A percentile compares a stretch with the other conserved stretches of the same genome.
Evolutionary conservation across 2,329 filamentous ascomycete genomes (phyloP).

Genomic region (Fusarium illudens): DNA sequence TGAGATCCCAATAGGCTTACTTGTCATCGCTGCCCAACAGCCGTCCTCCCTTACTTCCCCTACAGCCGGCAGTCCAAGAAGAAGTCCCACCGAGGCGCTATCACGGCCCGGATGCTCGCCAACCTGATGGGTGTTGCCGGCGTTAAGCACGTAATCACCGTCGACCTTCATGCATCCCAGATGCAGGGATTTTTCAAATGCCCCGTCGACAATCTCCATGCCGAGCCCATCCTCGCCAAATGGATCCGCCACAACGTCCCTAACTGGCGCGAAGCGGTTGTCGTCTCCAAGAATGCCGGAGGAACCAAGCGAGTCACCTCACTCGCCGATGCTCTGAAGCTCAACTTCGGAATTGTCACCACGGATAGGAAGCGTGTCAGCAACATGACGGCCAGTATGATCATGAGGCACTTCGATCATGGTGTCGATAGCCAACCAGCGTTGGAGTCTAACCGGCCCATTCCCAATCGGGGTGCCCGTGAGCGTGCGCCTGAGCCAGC

Average conservation of each 20-base stretch:
- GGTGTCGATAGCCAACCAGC: conserved; percentile 57
- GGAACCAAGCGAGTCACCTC: conserved; percentile 98
- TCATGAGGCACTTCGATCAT: conserved; percentile 73
- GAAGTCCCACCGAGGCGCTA: conserved; percentile 95
- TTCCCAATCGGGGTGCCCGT: conserved; percentile 29
- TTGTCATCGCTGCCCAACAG: conserved; percentile 53
- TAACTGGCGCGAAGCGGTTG: conserved; percentile 89
- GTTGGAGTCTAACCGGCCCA: conserved; percentile 47
- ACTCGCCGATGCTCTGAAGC: conserved; percentile 91
- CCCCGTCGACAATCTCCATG: conserved; percentile 96
- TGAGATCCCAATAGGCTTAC: conserved; percentile 28
- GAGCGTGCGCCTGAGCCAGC: conserved; percentile 24
- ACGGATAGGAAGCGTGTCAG: conserved; percentile 77
- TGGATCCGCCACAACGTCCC: conserved; percentile 93
- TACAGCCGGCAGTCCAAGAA: conserved; percentile 99
- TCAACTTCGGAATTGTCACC: conserved; percentile 97
- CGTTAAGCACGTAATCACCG: conserved; percentile 96
- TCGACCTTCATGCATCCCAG: conserved; percentile 96
- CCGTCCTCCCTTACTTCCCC: conserved; percentile 94
- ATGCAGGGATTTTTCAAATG: conserved; percentile 99
- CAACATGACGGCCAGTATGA: conserved; percentile 81
- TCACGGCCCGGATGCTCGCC: conserved; percentile 95
- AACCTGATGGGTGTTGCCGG: conserved; percentile 94
- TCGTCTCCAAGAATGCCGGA: conserved; percentile 97
- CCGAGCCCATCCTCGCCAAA: conserved; percentile 91